Percentiles rank a stretch among this genome's conserved stretches.
phyloP scores from a whole-genome alignment of 306 rosid species.

The Quercus berberidifolia region DNA sequence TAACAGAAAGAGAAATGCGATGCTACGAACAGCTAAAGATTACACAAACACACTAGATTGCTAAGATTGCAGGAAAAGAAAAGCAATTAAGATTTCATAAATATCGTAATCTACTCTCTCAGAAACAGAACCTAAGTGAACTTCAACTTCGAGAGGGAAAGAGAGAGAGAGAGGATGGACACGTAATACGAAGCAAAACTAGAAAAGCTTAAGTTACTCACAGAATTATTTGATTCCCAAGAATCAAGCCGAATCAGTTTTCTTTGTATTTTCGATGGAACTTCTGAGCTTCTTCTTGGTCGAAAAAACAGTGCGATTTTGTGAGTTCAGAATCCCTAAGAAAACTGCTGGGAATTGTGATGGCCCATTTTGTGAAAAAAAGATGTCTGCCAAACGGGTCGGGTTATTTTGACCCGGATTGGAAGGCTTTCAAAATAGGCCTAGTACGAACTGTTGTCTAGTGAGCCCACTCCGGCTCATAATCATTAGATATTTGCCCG shows the following conservation, averaged over 20 bases:
- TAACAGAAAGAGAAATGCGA: not conserved
- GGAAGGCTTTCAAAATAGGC: no score
- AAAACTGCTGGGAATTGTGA: no score
- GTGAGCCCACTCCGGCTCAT: no score
- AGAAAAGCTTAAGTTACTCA: not conserved
- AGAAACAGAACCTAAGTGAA: not conserved
- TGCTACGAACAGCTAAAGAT: not conserved
- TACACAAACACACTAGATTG: not conserved
- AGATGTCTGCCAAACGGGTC: no score
- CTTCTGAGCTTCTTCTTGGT: slow-evolving; percentile 2
- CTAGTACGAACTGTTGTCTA: no score
- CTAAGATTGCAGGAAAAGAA: not conserved
- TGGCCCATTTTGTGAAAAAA: no score
- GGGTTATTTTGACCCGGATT: no score
- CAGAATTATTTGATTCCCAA: not conserved
- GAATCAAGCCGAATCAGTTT: not conserved
- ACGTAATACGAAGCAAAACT: not conserved
- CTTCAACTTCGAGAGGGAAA: not conserved
- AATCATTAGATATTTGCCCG: no score
- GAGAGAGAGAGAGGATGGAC: not conserved
- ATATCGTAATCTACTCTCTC: not conserved
- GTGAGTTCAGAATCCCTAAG: not conserved
- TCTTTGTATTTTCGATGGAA: not conserved
- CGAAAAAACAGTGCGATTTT: not conserved
- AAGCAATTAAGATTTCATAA: not conserved